Evolutionary conservation across 2,329 filamentous ascomycete species (phyloP), one percentile per base, ranked within the genome.

Genomic region (Cadophora sp.): DNA sequence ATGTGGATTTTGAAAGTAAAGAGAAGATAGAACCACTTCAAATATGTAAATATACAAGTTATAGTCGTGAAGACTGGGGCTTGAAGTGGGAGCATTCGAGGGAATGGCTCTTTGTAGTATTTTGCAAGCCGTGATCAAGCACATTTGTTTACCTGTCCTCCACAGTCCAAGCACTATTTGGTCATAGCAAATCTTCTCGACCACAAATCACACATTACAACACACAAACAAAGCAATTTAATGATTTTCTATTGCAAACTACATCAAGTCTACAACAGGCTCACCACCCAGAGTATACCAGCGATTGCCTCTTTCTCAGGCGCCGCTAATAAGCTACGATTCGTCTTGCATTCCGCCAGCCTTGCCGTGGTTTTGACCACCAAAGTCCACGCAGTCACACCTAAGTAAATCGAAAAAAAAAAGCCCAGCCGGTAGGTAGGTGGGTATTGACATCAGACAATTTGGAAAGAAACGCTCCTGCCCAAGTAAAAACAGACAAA

Each of bases 171-270:
- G 40, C 40, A 43, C 40, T 43, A 16, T 43, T 43, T 43, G 40
- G 19, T 43, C 40, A 19, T 5, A 9, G 3, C 12, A 12, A 5
- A 40, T 3, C 12, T 9, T 40, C 37, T 9, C 14, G 37, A 40
- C 22, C n/a, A 14, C 2, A 40, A 37, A 27, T 12, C 22, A 27
- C 22, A 26, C n/a, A n/a, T n/a, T n/a, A n/a, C 27, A 62, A 31
- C 24, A 50, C 5, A 22, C 40, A 34, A 48, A n/a, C 37, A 14
- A 26, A 46, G 27, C 71, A 72, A 71, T 72, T 72, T 72, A 53
- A 71, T 71, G 56, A 65, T 68, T 66, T 67, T 69, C 64, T 68
- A 72, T 72, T 72, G 69, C 67, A 71, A 64, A 62, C 59, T 55
- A 64, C 62, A 58, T 62, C 34, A 46, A 68, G 59, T 65, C 66